Conservation (phyloP, 208 protist species). For the Tritrichomonas musculus region DNA sequence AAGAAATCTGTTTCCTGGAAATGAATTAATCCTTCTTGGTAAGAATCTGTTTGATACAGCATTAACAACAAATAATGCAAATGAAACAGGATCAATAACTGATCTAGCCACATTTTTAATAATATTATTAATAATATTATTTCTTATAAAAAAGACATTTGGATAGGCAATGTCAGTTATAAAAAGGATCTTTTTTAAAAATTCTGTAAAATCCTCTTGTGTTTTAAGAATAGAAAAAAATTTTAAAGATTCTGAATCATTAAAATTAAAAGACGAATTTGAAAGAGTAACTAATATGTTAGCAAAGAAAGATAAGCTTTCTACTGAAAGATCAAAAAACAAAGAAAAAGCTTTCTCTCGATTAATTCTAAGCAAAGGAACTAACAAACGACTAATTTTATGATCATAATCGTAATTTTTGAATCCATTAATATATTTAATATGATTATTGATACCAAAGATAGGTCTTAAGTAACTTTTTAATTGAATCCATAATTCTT, state of each 20-base stretch:
- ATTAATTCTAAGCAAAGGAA: too few relatives aligned
- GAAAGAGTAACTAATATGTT: too few relatives aligned
- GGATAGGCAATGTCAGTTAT: neutral
- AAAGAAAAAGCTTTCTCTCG: too few relatives aligned
- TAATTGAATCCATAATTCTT: neutral
- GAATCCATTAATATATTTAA: neutral
- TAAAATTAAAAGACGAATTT: neutral
- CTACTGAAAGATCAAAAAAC: too few relatives aligned
- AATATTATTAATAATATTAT: neutral
- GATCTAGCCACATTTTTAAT: neutral
- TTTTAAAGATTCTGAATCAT: neutral
- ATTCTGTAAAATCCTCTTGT: neutral
- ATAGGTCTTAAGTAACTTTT: too few relatives aligned
- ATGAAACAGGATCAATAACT: neutral
- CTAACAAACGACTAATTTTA: too few relatives aligned
- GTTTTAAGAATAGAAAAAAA: neutral
- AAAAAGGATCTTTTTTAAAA: neutral
- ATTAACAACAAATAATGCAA: neutral
- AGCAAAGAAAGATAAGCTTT: too few relatives aligned
- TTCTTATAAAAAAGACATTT: neutral
- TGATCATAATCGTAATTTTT: neutral
- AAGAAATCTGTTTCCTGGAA: neutral
- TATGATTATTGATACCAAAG: too few relatives aligned
- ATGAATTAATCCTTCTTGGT: neutral
- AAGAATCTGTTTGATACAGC: neutral